phyloP scores from a whole-genome alignment of 306 rosid species.

The Begonia masoniana region DNA sequence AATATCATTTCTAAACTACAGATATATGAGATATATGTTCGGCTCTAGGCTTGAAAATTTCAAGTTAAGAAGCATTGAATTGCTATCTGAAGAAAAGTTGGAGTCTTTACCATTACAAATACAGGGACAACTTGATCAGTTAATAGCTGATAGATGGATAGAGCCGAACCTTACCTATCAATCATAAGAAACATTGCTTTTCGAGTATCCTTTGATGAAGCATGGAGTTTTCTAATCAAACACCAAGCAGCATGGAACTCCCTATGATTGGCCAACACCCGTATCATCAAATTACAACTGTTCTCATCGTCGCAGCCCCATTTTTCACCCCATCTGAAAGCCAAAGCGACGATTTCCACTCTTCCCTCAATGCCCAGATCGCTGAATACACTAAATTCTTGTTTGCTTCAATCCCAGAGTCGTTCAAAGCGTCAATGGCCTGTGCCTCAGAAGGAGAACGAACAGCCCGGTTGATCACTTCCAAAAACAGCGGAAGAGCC shows the following conservation, averaged over 20 bases:
- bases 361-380: slow-evolving; percentile 61
- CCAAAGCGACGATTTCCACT: slow-evolving; percentile 50
- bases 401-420: slow-evolving; percentile 28
- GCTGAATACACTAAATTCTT: slow-evolving; percentile 28
- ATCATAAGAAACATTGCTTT: slow-evolving; percentile 71
- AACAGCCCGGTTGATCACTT: slow-evolving; percentile 23
- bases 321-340: slow-evolving; percentile 55
- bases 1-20: not conserved
- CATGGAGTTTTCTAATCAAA: slow-evolving; percentile 59
- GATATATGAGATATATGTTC: not conserved
- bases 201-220: slow-evolving; percentile 38
- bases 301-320: slow-evolving; percentile 43
- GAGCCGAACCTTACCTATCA: slow-evolving; percentile 44
- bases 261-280: slow-evolving; percentile 65
- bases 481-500: slow-evolving; percentile 26
- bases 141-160: not conserved
- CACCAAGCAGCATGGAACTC: slow-evolving; percentile 71
- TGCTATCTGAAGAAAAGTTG: too few species aligned
- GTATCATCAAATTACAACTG: slow-evolving; percentile 54
- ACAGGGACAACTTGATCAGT: not conserved
- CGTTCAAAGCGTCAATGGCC: slow-evolving; percentile 30
- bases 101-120: not conserved
- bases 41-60: not conserved
- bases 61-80: not conserved
- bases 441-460: slow-evolving; percentile 36